Base-by-base conservation (phyloP, 1,284 basidiomycete species). In the Pyrrhoderma lamaoense region DNA sequence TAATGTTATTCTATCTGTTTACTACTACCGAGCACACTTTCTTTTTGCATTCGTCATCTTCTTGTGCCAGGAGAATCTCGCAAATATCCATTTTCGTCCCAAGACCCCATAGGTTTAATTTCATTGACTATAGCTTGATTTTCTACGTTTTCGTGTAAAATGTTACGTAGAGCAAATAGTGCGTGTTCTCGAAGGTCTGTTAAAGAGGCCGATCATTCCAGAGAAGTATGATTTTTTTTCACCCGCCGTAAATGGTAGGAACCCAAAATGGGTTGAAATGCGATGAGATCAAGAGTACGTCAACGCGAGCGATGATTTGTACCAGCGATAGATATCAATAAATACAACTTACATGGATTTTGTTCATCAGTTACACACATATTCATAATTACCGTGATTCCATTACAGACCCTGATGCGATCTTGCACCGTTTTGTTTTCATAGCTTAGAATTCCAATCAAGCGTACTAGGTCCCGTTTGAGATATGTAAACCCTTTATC, bases 161-260 rank as follows among this genome's bases (percentile, higher is more conserved):
- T 65, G 65, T 89, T 91, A 42, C 80, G 79, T 18, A 95, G 71
- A 9, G 89, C 75, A 58, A 95, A 83, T 40, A 95, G 77, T 1
- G 92, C 90, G 64, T 95, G 89, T 66, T 95, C 93, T 36, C 90
- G 81, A 43, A 96, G 70, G 68, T 90, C 92, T 93, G 61, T 40
- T 13, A 22, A 11, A 22, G 13, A 19, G 34, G 31, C 14, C 11
- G 34, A 27, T 27, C n/a, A n/a, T n/a, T n/a, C n/a, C n/a, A n/a
- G n/a, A n/a, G n/a, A n/a, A n/a, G n/a, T n/a, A n/a, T n/a, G n/a
- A n/a, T n/a, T n/a, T n/a, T n/a, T n/a, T n/a, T n/a, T n/a, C n/a
- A n/a, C n/a, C n/a, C n/a, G n/a, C n/a, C n/a, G n/a, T n/a, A n/a
- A n/a, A n/a, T n/a, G n/a, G 38, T 35, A 36, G 45, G 27, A 14